Evolutionary conservation across 2,329 filamentous ascomycete species (phyloP).

Genomic region (Cadophora luteo-olivacea): DNA sequence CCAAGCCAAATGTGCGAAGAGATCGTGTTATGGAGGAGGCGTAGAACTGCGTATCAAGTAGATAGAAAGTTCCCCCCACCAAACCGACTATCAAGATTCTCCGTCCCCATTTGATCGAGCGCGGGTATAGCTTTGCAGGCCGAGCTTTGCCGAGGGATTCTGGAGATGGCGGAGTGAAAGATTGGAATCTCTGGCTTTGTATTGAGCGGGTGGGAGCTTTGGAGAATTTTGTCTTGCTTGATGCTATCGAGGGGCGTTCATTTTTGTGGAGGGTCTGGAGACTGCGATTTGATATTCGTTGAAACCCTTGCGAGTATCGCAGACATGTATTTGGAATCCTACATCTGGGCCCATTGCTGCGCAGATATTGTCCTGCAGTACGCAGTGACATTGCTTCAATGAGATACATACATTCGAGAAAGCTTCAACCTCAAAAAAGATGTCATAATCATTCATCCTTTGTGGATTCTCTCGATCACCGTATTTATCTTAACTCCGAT

Average conservation of each 20-base stretch:
- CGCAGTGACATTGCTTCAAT: constrained; percentile 41
- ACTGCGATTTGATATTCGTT: constrained; percentile 17
- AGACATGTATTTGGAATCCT: constrained; percentile 8
- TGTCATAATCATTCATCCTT: constrained; percentile 3
- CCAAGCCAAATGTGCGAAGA: constrained; percentile 79
- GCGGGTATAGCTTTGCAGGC: constrained; percentile 73
- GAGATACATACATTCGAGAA: constrained; percentile 15
- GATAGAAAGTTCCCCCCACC: constrained; percentile 67
- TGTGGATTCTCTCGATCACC: neutral
- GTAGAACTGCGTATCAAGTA: constrained; percentile 76
- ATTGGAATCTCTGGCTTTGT: constrained; percentile 58
- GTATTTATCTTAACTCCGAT: constrained; percentile 21
- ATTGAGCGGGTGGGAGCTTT: constrained; percentile 34
- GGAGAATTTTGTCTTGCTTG: constrained; percentile 19
- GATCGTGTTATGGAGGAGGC: constrained; percentile 81
- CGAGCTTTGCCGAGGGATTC: constrained; percentile 76
- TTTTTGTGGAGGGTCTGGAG: constrained; percentile 16
- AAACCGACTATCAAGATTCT: constrained; percentile 69
- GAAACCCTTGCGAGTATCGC: constrained; percentile 17
- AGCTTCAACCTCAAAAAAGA: neutral
- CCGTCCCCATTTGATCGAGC: constrained; percentile 77
- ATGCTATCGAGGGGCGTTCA: constrained; percentile 28
- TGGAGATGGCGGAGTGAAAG: constrained; percentile 79
- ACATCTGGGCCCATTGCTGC: constrained; percentile 19
- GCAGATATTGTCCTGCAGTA: constrained; percentile 36